phyloP scores from a whole-genome alignment of 768 basidiomycete genomes.

The Boletus tomentosulus region DNA sequence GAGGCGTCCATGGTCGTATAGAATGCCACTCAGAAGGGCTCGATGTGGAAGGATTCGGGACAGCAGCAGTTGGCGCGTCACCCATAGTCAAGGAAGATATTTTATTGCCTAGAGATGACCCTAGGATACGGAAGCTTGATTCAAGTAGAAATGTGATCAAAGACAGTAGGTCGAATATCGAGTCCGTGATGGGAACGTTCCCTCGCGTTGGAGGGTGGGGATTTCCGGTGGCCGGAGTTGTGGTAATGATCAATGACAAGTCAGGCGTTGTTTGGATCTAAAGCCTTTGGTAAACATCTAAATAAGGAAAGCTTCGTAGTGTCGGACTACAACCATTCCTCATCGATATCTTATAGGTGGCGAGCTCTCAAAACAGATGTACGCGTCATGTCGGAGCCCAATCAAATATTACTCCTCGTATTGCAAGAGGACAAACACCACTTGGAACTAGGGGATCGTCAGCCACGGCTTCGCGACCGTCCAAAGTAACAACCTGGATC shows the following conservation, averaged over 20 bases:
- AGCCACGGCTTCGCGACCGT: no score
- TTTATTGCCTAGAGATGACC: background rate
- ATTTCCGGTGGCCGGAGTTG: background rate
- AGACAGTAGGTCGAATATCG: background rate
- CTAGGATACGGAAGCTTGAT: background rate
- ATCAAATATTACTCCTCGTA: no score
- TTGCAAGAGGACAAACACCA: no score
- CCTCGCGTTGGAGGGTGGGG: background rate
- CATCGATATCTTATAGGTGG: no score
- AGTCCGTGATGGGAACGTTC: background rate
- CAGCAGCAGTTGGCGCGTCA: slow-evolving; percentile 5
- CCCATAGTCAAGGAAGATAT: slow-evolving; percentile 13
- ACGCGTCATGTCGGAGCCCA: no score
- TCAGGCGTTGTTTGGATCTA: slow-evolving; percentile 25
- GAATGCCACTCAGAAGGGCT: slow-evolving; percentile 52
- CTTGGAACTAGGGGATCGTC: no score
- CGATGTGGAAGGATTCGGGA: slow-evolving; percentile 17
- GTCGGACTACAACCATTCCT: no score
- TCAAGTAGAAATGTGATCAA: background rate
- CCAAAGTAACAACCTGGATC: no score
- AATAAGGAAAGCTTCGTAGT: slow-evolving; percentile 2
- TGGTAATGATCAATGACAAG: slow-evolving; percentile 3
- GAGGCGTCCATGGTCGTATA: slow-evolving; percentile 73
- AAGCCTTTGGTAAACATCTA: slow-evolving; percentile 23
- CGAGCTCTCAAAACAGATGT: no score